Evolutionary conservation across 2,329 filamentous ascomycete species (phyloP).

Genomic region (Hyphodiscus sp.): DNA sequence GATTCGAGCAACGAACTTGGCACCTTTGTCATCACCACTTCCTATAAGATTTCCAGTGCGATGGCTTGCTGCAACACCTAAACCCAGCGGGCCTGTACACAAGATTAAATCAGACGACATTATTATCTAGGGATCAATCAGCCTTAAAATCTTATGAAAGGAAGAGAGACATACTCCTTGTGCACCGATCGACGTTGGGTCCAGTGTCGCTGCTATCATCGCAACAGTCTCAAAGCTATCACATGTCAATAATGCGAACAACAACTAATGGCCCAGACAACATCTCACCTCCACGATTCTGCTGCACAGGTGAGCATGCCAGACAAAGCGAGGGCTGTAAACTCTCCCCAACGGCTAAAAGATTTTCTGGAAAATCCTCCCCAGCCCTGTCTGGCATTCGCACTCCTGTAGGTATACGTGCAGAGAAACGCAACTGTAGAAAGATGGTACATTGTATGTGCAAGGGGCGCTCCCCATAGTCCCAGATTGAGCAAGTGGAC

Average conservation of each 20-base stretch:
- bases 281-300: conserved; percentile 89
- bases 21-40: conserved; percentile 53
- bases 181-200: conserved; percentile 71
- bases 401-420: conserved; percentile 1
- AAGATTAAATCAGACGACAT: conserved; percentile 79
- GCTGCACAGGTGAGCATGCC: conserved; percentile 77
- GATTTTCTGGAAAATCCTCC: conserved; percentile 62
- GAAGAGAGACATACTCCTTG: conserved; percentile 72
- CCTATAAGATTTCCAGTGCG: conserved; percentile 74
- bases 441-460: too few species aligned
- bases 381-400: conserved; percentile 2
- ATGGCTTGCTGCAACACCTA: conserved; percentile 70
- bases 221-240: conserved; percentile 65
- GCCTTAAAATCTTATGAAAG: conserved; percentile 69
- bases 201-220: conserved; percentile 70
- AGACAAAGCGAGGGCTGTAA: conserved; percentile 63
- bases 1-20: conserved; percentile 62
- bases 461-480: conserved; percentile 54
- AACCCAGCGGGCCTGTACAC: conserved; percentile 70
- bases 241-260: conserved; percentile 68
- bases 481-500: conserved; percentile 63
- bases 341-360: conserved; percentile 65
- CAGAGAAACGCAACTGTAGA: background rate
- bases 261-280: conserved; percentile 28
- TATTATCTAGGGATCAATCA: conserved; percentile 81